These are phyloP conservation scores for Leishmania lainsoni DNA, from an alignment of 208 protist genomes.

Conservation along the genomic window DNA sequence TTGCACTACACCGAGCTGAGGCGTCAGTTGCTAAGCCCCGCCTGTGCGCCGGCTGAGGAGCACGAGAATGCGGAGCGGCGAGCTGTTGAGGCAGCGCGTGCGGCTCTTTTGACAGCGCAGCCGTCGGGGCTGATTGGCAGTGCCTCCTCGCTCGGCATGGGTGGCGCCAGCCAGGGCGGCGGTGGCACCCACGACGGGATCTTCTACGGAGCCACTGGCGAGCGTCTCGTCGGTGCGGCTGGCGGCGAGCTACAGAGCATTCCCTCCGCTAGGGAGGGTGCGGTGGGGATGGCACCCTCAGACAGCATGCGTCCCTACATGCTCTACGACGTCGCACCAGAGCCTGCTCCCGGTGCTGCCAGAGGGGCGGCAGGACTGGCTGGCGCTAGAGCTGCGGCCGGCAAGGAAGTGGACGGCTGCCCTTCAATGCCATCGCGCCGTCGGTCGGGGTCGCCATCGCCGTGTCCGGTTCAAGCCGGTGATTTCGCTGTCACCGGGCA, in stretches of 20 bases:
- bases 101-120: constrained; percentile 17
- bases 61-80: constrained; percentile 31
- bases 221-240: constrained; percentile 2
- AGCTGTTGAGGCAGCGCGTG: constrained; percentile 14
- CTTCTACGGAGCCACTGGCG: constrained; percentile 28
- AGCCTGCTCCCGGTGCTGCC: not conserved
- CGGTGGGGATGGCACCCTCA: constrained; percentile 24
- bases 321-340: constrained; percentile 34
- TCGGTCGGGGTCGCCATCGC: not conserved
- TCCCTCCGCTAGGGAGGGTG: not conserved
- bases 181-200: constrained; percentile 24
- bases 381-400: not conserved
- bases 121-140: constrained; percentile 13
- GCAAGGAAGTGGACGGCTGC: not conserved
- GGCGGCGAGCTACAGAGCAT: not conserved
- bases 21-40: constrained; percentile 23
- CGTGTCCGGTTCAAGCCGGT: not conserved
- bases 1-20: constrained; percentile 40
- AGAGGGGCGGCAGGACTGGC: not conserved
- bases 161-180: constrained; percentile 1
- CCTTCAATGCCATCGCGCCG: not conserved
- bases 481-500: not conserved
- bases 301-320: constrained; percentile 56
- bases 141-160: constrained; percentile 10
- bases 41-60: constrained; percentile 51